These are phyloP conservation scores for Pythium pyrilobum DNA, from an alignment of 352 stramenopile genomes.

Conservation along the genomic window DNA sequence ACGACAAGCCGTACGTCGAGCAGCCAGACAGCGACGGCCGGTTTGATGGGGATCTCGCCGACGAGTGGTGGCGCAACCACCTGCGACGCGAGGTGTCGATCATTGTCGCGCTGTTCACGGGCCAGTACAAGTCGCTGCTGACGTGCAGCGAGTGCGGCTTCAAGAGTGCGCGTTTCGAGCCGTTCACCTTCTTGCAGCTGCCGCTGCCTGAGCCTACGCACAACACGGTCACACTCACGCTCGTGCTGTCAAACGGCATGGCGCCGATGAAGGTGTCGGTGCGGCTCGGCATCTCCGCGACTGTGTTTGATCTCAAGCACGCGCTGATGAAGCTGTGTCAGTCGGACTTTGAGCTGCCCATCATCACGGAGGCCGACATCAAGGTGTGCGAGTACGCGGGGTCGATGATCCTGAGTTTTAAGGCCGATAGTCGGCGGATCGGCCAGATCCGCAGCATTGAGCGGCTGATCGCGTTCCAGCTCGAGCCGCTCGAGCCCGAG, in stretches of 20 bases:
- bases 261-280: conserved; percentile 79
- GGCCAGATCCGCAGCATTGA: conserved; percentile 86
- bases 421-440: conserved; percentile 78
- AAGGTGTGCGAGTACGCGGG: conserved; percentile 85
- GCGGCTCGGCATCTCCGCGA: conserved; percentile 73
- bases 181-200: conserved; percentile 89
- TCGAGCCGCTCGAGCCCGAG: conserved; percentile 65
- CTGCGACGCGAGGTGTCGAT: conserved; percentile 97
- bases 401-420: conserved; percentile 86
- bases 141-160: conserved; percentile 96
- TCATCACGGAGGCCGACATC: conserved; percentile 69
- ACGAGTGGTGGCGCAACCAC: conserved; percentile 99
- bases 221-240: conserved; percentile 73
- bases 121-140: conserved; percentile 98
- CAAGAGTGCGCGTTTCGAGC: conserved; percentile 90
- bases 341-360: conserved; percentile 56
- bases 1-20: conserved; percentile 96
- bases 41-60: conserved; percentile 95
- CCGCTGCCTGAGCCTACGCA: conserved; percentile 84
- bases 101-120: conserved; percentile 98
- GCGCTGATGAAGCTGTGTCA: conserved; percentile 78
- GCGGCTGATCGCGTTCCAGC: conserved; percentile 78
- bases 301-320: conserved; percentile 85
- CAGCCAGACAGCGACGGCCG: conserved; percentile 97
- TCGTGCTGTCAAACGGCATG: conserved; percentile 69